phyloP scores from a whole-genome alignment of 2,329 filamentous ascomycete species.

The Phyllosticta citribraziliensis region DNA sequence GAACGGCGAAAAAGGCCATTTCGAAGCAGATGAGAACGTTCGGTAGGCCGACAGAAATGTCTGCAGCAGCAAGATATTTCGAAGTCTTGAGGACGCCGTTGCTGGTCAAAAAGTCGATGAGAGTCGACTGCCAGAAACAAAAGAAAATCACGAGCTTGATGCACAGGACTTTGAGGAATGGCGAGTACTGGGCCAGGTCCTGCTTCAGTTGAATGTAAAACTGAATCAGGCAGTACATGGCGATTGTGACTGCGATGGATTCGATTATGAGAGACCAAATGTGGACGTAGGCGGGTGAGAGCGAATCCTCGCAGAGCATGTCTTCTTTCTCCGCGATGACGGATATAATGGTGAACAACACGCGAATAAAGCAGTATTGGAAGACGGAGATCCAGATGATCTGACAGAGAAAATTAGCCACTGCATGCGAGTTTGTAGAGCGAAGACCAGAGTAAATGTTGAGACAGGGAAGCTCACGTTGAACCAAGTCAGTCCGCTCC shows the following conservation, averaged over 20 bases:
- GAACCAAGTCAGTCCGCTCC: constrained; percentile 80
- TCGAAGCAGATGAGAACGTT: constrained; percentile 70
- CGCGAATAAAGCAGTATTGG: constrained; percentile 76
- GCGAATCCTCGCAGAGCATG: constrained; percentile 68
- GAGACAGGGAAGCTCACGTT: constrained; percentile 43
- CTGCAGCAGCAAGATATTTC: constrained; percentile 55
- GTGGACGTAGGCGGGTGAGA: constrained; percentile 70
- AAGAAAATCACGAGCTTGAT: constrained; percentile 91
- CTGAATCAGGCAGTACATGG: constrained; percentile 83
- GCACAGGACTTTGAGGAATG: constrained; percentile 71
- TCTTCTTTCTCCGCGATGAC: constrained; percentile 61
- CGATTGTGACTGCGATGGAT: constrained; percentile 61
- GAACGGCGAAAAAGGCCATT: constrained; percentile 69
- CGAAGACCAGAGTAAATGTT: background rate
- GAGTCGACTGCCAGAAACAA: constrained; percentile 67
- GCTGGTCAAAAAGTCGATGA: constrained; percentile 52
- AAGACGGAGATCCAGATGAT: constrained; percentile 74
- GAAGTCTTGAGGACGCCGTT: constrained; percentile 55
- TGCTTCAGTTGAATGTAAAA: constrained; percentile 71
- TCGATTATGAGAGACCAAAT: constrained; percentile 73
- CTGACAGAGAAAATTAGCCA: constrained; percentile 23
- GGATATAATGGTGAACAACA: constrained; percentile 68
- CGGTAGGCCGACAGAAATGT: constrained; percentile 73
- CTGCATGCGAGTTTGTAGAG: constrained; percentile 14
- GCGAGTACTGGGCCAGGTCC: constrained; percentile 57